These are phyloP conservation scores for Linderina pennispora DNA, from an alignment of 192 early-diverging fungal species.

Conservation along the genomic window DNA sequence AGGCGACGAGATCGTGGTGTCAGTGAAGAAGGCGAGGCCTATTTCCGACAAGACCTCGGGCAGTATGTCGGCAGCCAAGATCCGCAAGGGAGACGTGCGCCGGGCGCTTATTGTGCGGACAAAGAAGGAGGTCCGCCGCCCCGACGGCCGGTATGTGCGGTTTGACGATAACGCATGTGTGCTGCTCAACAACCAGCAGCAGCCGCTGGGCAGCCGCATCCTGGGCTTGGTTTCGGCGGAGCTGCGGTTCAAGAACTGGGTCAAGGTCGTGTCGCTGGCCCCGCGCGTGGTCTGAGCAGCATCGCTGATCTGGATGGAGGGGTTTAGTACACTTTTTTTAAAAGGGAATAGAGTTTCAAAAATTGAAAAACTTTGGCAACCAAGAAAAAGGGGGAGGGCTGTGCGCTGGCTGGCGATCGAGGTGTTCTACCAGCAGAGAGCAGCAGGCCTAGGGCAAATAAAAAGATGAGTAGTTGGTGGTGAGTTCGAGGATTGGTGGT, in stretches of 20 bases:
- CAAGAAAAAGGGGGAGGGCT: neutral
- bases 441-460: too few relatives aligned
- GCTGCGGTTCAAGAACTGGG: conserved; percentile 89
- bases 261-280: conserved; percentile 91
- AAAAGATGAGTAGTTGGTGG: too few relatives aligned
- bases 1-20: conserved; percentile 92
- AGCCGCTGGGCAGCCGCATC: conserved; percentile 91
- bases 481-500: too few relatives aligned
- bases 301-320: neutral
- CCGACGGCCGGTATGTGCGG: conserved; percentile 84
- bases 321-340: neutral
- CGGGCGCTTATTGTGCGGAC: conserved; percentile 88
- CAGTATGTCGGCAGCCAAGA: conserved; percentile 56
- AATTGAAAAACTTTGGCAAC: neutral
- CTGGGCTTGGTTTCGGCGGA: conserved; percentile 87
- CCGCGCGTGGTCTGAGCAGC: conserved; percentile 64
- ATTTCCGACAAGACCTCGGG: conserved; percentile 51
- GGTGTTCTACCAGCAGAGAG: too few relatives aligned
- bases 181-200: conserved; percentile 87
- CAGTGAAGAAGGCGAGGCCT: conserved; percentile 90
- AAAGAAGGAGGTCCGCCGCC: conserved; percentile 78
- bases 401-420: too few relatives aligned
- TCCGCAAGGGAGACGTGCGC: conserved; percentile 91
- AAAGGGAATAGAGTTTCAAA: neutral
- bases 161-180: conserved; percentile 98